Evolutionary conservation across 2,329 filamentous ascomycete species (phyloP), one percentile per base, ranked within the genome.

Genomic region (Chrysosporium keratinophilum): DNA sequence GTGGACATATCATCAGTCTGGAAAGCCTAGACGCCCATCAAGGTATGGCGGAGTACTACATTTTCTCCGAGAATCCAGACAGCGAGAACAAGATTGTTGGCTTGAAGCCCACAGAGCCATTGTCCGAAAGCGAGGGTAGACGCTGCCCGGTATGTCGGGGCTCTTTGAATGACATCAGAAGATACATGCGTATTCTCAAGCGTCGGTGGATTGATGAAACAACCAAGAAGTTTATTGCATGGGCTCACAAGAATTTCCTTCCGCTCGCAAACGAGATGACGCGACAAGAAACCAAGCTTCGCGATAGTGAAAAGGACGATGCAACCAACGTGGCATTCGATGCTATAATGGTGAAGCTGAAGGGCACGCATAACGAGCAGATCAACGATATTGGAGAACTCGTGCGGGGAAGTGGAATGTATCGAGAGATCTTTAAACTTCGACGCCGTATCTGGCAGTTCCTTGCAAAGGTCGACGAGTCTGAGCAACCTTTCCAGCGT

Each of bases 1-100:
- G 83, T 56, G 81, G 81, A 0, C 84, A 88, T 62, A 75, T 85
- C 57, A 68, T 82, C 48, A 84, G 81, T 0, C 65, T 77, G 2
- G 71, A 74, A 33, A 82, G 72, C 1, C 76, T 87, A 69, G 84
- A 87, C 63, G 78, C 77, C 0, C 67, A 76, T 14, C 79, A 86
- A 71, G 71, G 72, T 0, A 74, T 87, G 39, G 57, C 54, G 23
- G 59, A 61, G 14, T 60, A 68, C 46, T 70, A 69, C 40, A 44
- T 67, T 11, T 60, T 67, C 44, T 57, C 54, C 2, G 53, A 59
- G 3, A 65, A 58, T 2, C 64, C 68, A 1, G 56, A 58, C 14
- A 56, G 54, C 5, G 60, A 68, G 43, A 55, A 59, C 3, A 53
- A 54, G 1, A 62, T 63, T 2, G 65, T 52, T 17, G 50, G 34